These are phyloP conservation scores for Rhizopus arrhizus DNA, from an alignment of 371 early-diverging fungal species.

Conservation along the genomic window DNA sequence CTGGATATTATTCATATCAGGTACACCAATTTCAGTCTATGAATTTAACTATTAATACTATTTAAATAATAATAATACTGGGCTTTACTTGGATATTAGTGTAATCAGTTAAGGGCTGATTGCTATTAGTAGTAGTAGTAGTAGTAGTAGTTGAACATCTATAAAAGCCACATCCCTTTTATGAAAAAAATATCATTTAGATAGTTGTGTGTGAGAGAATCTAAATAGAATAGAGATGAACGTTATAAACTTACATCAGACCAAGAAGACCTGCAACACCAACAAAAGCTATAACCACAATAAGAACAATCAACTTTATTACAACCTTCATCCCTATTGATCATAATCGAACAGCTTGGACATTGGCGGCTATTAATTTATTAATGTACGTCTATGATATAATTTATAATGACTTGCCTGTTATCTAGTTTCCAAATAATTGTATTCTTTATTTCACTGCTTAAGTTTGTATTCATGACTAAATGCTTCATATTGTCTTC, in stretches of 20 bases:
- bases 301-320: conserved; percentile 78
- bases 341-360: conserved; percentile 75
- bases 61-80: neutral
- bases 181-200: neutral
- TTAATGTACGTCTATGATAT: neutral
- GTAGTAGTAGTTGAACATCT: conserved; percentile 20
- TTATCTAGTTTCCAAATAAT: conserved; percentile 49
- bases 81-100: conserved; percentile 12
- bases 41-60: neutral
- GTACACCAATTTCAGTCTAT: conserved; percentile 39
- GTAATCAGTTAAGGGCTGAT: neutral
- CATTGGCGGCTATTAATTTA: conserved; percentile 55
- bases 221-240: too few species aligned
- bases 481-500: conserved; percentile 42
- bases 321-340: conserved; percentile 79
- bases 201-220: neutral
- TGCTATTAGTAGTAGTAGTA: neutral
- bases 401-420: conserved; percentile 16
- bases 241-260: conserved; percentile 30
- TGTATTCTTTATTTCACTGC: conserved; percentile 36
- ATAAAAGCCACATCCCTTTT: conserved; percentile 39
- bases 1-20: conserved; percentile 33
- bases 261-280: conserved; percentile 56
- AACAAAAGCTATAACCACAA: conserved; percentile 76
- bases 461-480: conserved; percentile 3